phyloP scores from a whole-genome alignment of 257 asterid genomes.

The Primulina tabacum region DNA sequence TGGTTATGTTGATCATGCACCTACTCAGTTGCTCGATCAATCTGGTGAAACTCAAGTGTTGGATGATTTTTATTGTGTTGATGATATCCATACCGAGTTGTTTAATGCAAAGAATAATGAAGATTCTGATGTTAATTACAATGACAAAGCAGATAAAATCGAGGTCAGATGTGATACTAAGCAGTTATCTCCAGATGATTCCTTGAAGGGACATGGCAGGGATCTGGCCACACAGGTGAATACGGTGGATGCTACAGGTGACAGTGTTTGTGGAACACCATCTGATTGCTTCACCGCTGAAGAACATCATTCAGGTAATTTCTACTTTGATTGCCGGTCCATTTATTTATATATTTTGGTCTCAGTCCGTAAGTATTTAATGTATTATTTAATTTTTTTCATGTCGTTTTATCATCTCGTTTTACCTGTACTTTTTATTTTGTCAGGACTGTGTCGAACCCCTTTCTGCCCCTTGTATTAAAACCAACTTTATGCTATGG shows the following conservation, averaged over 20 bases:
- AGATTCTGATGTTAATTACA: slow-evolving; percentile 34
- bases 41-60: slow-evolving; percentile 60
- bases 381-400: not conserved
- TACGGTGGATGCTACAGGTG: slow-evolving; percentile 24
- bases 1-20: slow-evolving; percentile 7
- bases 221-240: slow-evolving; percentile 28
- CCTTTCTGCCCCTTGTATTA: not conserved
- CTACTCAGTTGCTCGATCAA: slow-evolving; percentile 28
- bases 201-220: slow-evolving; percentile 24
- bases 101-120: slow-evolving; percentile 34
- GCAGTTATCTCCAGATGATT: slow-evolving; percentile 39
- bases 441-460: not conserved
- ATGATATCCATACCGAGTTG: slow-evolving; percentile 27
- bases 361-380: not conserved
- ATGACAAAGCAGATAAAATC: slow-evolving; percentile 34
- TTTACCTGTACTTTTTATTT: not conserved
- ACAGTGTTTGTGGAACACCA: slow-evolving; percentile 25
- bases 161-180: slow-evolving; percentile 49
- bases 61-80: slow-evolving; percentile 44
- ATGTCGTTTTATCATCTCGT: not conserved
- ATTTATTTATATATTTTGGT: slow-evolving; percentile 5
- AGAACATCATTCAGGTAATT: slow-evolving; percentile 37
- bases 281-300: slow-evolving; percentile 21
- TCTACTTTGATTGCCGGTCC: not conserved
- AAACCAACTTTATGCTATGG: not conserved